Percentiles rank a stretch among this genome's conserved stretches.
phyloP scores from a whole-genome alignment of 164 flowering plant genomes.

The Macadamia tetraphylla region DNA sequence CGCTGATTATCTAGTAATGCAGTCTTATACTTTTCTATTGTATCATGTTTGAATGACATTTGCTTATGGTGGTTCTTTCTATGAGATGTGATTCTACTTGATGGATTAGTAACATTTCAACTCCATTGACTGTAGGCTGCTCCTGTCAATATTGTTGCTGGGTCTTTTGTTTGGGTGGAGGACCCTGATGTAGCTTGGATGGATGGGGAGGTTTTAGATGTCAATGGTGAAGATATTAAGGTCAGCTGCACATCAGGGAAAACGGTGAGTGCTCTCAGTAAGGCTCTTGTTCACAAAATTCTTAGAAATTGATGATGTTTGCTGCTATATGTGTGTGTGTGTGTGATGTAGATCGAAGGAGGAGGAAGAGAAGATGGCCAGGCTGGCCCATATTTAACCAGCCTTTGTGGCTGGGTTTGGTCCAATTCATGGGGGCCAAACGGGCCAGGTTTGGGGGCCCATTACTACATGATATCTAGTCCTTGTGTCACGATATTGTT shows the following conservation, averaged over 20 bases:
- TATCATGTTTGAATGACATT: not conserved
- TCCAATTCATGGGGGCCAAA: no score
- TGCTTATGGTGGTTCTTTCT: not conserved
- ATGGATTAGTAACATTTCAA: not conserved
- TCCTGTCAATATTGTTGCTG: slow-evolving; percentile 38
- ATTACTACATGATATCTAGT: no score
- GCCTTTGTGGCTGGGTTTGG: no score
- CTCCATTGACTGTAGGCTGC: slow-evolving; percentile 37
- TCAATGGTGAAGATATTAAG: slow-evolving; percentile 48
- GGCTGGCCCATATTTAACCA: no score
- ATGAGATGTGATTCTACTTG: not conserved
- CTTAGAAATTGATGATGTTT: not conserved
- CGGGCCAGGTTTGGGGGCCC: no score
- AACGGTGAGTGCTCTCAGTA: slow-evolving; percentile 34
- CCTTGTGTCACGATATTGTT: no score
- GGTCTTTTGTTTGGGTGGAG: slow-evolving; percentile 83
- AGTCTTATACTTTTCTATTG: not conserved
- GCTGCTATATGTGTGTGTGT: not conserved
- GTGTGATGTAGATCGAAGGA: no score
- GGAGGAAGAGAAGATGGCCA: no score
- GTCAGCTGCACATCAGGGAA: slow-evolving; percentile 57
- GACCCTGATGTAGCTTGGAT: slow-evolving; percentile 79
- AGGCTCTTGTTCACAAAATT: not conserved
- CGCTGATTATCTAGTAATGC: no score
- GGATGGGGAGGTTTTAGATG: slow-evolving; percentile 75